Conservation (phyloP, 1,139 yeast genomes). For the Zygosaccharomyces sapae region DNA sequence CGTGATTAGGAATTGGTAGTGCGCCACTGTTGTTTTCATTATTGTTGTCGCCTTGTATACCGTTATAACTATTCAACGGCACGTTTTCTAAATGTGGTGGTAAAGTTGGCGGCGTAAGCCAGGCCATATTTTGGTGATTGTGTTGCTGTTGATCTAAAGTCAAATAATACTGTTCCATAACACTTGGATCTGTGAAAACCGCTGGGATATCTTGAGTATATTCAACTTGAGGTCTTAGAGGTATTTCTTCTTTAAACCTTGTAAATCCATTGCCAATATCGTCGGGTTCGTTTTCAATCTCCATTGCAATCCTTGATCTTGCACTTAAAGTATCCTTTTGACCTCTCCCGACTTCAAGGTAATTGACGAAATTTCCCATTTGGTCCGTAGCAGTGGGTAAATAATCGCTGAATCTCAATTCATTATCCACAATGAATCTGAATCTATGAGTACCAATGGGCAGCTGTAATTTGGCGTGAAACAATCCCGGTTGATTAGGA, state of each 20-base stretch:
- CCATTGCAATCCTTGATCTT: constrained; percentile 37
- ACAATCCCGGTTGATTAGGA: constrained; percentile 38
- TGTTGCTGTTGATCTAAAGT: constrained; percentile 68
- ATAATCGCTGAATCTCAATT: constrained; percentile 81
- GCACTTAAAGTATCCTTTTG: constrained; percentile 30
- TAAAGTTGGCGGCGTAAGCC: constrained; percentile 88
- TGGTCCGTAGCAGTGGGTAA: constrained; percentile 97
- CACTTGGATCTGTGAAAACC: constrained; percentile 79
- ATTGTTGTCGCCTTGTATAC: constrained; percentile 35
- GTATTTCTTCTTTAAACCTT: constrained; percentile 61
- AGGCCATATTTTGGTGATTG: constrained; percentile 59
- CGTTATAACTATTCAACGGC: constrained; percentile 70
- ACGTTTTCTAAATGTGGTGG: constrained; percentile 96
- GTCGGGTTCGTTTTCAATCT: constrained; percentile 43
- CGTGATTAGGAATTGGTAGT: constrained; percentile 89
- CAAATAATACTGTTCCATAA: constrained; percentile 71
- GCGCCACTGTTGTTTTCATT: constrained; percentile 64
- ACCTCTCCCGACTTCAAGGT: constrained; percentile 62
- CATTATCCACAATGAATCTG: constrained; percentile 91
- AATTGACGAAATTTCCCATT: constrained; percentile 93
- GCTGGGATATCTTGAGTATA: constrained; percentile 65
- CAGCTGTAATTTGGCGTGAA: constrained; percentile 55
- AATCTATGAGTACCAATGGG: constrained; percentile 89
- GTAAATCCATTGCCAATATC: constrained; percentile 81
- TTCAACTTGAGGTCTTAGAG: constrained; percentile 30